A percentile compares a stretch with the other conserved stretches of the same genome.
phyloP scores from a whole-genome alignment of 345 rosid genomes.

The Boechera stricta region DNA sequence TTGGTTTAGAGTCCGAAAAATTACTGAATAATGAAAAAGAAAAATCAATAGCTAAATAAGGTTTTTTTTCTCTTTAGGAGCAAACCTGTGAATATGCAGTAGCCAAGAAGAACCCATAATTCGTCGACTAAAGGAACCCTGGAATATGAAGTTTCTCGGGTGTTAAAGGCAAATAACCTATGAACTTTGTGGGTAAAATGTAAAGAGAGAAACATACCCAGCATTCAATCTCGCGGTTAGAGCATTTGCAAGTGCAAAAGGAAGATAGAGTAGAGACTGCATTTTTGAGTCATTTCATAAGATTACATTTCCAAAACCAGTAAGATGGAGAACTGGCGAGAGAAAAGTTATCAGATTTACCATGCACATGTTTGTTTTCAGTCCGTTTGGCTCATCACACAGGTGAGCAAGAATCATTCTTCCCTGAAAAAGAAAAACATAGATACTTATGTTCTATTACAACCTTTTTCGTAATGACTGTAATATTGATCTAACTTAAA shows the following conservation, averaged over 20 bases:
- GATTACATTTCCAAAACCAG: not conserved
- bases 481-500: not conserved
- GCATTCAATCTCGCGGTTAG: constrained; percentile 90
- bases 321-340: constrained; percentile 3
- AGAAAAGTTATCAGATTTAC: constrained; percentile 50
- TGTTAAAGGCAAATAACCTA: not conserved
- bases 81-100: constrained; percentile 81
- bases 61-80: not conserved
- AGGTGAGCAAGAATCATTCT: constrained; percentile 98
- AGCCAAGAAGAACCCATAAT: constrained; percentile 92
- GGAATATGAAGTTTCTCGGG: constrained; percentile 37
- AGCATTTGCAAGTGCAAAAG: constrained; percentile 92
- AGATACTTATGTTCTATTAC: not conserved
- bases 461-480: not conserved
- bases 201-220: constrained; percentile 65
- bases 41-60: not conserved
- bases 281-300: not conserved
- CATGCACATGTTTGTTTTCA: constrained; percentile 99
- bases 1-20: not conserved
- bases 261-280: constrained; percentile 93
- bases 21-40: not conserved
- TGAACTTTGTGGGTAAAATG: not conserved
- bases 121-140: constrained; percentile 93
- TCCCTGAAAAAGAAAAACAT: constrained; percentile 62
- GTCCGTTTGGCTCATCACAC: constrained; percentile 98